Base-by-base conservation (phyloP, 2,329 filamentous ascomycete species). In the Tolypocladium endophyticum region DNA sequence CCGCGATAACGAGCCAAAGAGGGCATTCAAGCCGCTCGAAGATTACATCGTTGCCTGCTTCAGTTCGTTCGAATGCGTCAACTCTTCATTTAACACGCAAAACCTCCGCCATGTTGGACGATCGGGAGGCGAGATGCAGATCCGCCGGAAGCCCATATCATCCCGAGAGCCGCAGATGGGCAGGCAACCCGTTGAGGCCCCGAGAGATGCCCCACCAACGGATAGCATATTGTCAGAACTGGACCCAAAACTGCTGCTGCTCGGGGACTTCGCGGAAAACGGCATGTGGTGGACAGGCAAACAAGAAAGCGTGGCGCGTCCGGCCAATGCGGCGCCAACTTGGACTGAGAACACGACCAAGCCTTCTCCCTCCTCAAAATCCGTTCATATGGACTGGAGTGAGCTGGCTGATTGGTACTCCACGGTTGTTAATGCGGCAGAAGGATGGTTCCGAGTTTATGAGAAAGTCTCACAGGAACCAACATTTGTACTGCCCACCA, bases 211-310 rank as follows among this genome's bases (percentile, higher is more conserved):
- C 12, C 55, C 57, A 3, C 65, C 66, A 7, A 38, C 57, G 25
- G 65, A 70, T 9, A 63, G 65, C 28, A 45, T 61, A 38, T 58
- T 65, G 23, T 67, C 65, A 58, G 86, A 89, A 56, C 73, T 92
- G 25, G 90, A 94, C 69, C 83, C 87, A 1, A 94, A 92, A 68
- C 81, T 88, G 6, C 75, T 93, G 25, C 76, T 92, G 8, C 72
- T 92, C 2, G 89, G 89, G 2, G 84, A 92, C 66, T 80, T 92
- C 64, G 88, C 87, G 1, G 90, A 94, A 69, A 94, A 94, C 68
- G 89, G 88, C 2, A 83, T 82, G 9, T 93, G 89, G 90, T 93
- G 89, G 89, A 86, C 87, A 55, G 88, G 87, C 1, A 80, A 80
- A 56, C 77, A 81, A 67, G 71, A 78, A 41, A 72, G 76, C 25